Conservation (phyloP, 1,139 yeast species). For the Suzukiozyma palmioleophila region DNA sequence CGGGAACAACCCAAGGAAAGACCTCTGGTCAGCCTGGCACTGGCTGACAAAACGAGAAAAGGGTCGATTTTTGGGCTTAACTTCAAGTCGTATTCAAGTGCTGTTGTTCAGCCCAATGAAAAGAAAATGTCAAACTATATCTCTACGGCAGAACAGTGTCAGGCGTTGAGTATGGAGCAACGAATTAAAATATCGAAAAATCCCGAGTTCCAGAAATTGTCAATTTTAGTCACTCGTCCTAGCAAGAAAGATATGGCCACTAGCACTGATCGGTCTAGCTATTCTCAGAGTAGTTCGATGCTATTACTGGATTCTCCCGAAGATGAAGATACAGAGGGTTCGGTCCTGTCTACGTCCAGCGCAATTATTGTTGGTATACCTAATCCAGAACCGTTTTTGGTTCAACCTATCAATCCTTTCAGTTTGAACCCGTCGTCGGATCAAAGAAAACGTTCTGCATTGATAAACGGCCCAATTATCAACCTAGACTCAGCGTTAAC, state of each 20-base stretch:
- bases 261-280: conserved; percentile 20
- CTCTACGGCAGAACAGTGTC: conserved; percentile 30
- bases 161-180: conserved; percentile 33
- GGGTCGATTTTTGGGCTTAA: conserved; percentile 42
- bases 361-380: conserved; percentile 43
- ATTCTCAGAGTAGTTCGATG: conserved; percentile 36
- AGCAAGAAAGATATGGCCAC: conserved; percentile 10
- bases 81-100: conserved; percentile 20
- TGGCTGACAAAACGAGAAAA: conserved; percentile 19
- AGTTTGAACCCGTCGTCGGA: conserved; percentile 60
- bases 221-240: conserved; percentile 38
- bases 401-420: conserved; percentile 37
- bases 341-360: conserved; percentile 27
- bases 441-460: conserved; percentile 74
- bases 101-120: conserved; percentile 9
- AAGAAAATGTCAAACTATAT: conserved; percentile 19
- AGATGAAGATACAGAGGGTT: conserved; percentile 15
- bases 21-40: conserved; percentile 1
- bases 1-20: conserved; percentile 30
- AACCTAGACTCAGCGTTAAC: conserved; percentile 67
- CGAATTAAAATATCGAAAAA: conserved; percentile 25
- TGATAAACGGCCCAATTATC: conserved; percentile 77
- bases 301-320: conserved; percentile 22
- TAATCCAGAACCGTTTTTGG: conserved; percentile 33
- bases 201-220: conserved; percentile 31